Evolutionary conservation across 2,329 filamentous ascomycete species (phyloP), one percentile per base, ranked within the genome.

Genomic region (Penicillium brasilianum): DNA sequence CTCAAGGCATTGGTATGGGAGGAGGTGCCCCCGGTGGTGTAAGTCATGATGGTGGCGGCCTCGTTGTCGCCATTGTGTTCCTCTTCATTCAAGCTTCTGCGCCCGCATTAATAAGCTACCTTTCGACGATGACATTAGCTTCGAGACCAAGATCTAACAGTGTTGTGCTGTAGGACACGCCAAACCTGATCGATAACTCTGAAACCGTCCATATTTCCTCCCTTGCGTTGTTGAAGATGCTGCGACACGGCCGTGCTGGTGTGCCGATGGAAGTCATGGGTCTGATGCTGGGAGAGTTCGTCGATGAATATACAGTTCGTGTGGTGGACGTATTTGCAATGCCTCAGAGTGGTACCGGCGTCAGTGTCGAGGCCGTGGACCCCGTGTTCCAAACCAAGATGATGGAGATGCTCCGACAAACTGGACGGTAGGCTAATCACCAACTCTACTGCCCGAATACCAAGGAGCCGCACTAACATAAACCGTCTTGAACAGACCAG

Each of bases 211-310:
- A 99, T 83, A 99, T 99, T 73, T 99, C 95, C 55, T 99, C 95
- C 52, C 88, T 99, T 63, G 95, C 95, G 55, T 86, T 99, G 56
- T 85, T 99, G 72, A 99, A 99, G 86, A 99, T 99, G 95, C 85
- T 99, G 79, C 90, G 95, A 77, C 95, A 99, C 80, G 95, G 95
- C 67, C 90, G 95, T 69, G 95, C 95, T 43, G 95, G 95, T 83
- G 95, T 99, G 68, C 95, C 95, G 20, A 99, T 99, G 95, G 95
- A 99, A 84, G 95, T 99, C 77, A 99, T 99, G 95, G 95, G 95
- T 65, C 84, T 99, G 77, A 99, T 99, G 95, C 82, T 98, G 73
- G 95, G 95, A 77, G 95, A 98, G 78, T 98, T 99, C 71, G 94
- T 99, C 62, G 95, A 99, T 75, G 95, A 98, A 82, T 99, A 97